Evolutionary conservation across 495 filamentous ascomycete genomes (phyloP), one percentile per base, ranked within the genome.

Genomic region (Umbilicaria muhlenbergii): DNA sequence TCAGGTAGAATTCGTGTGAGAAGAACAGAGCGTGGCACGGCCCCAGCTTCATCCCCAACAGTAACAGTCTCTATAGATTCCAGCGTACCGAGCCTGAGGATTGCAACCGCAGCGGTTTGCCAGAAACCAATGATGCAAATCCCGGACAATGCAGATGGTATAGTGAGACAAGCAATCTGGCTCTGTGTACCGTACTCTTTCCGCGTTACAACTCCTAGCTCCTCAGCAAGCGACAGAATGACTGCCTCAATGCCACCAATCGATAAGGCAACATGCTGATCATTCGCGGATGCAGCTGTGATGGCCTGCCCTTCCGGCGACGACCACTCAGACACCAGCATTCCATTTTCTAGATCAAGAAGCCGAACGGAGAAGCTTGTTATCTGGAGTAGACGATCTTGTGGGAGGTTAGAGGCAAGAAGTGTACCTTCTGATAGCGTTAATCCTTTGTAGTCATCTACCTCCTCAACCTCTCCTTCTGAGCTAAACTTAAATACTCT

Each of bases 71-170:
- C 71, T 3, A 82, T 59, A 7, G 74, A 69, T 16, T 78, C 61
- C 12, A 98, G 62, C 4, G 73, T 73, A 13, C 65, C 55, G 0
- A 89, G 49, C 36, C 74, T 65, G 40, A 95, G 57, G 13, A 94
- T 66, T 17, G 81, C 80, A 34, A 95, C 71, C 2, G 68, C 67
- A 4, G 84, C 79, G 19, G 75, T 77, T 41, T 81, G 77, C 70
- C 89, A 95, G 58, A 92, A 93, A 2, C 84, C 89, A 28, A 83
- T 74, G 32, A 92, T 77, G 44, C 78, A 87, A 38, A 80, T 59
- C 36, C 55, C 58, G 3, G 58, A 48, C 10, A 65, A 50, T 33
- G 74, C 62, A 24, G 47, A 67, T 3, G 75, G 71, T 8, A 86
- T 66, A 39, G 86, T 80, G 14, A 96, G 60, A 51, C 89, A 94